Conservation (phyloP, 2,329 filamentous ascomycete species). For the Cryphonectria parasitica region DNA sequence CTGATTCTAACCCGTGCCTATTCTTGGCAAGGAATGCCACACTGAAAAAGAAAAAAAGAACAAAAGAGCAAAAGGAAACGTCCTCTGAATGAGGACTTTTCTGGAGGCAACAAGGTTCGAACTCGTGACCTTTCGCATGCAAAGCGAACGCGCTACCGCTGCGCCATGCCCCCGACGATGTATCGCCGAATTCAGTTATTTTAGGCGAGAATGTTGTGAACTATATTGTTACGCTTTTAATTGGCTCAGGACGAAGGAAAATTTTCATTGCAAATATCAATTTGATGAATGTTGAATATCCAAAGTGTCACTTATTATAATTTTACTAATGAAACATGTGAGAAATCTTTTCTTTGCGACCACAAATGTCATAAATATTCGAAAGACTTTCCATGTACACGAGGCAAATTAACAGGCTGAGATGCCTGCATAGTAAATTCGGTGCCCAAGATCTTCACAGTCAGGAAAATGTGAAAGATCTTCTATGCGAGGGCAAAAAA, state of each 20-base stretch:
- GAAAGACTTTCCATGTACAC: too few relatives aligned
- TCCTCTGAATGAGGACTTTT: background rate
- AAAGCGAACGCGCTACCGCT: constrained; percentile 27
- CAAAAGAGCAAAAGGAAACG: background rate
- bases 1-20: background rate
- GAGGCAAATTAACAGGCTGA: too few relatives aligned
- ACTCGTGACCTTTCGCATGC: constrained; percentile 25
- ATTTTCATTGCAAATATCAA: background rate
- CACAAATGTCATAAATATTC: too few relatives aligned
- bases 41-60: background rate
- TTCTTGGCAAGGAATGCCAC: too few relatives aligned
- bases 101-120: constrained; percentile 21
- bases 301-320: background rate
- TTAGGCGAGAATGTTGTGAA: background rate
- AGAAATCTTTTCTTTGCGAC: too few relatives aligned
- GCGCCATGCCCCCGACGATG: constrained; percentile 16
- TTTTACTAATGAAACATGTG: background rate
- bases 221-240: background rate
- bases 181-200: background rate
- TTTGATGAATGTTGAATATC: background rate
- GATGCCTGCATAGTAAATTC: too few relatives aligned
- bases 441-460: too few relatives aligned
- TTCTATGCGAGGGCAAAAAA: too few relatives aligned
- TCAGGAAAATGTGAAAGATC: too few relatives aligned
- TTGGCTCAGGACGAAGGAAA: too few relatives aligned